Percentiles rank a stretch among this genome's conserved stretches.
These are phyloP conservation scores for Daldinia caldariorum DNA, from an alignment of 495 filamentous ascomycete species.

Conservation along the genomic window DNA sequence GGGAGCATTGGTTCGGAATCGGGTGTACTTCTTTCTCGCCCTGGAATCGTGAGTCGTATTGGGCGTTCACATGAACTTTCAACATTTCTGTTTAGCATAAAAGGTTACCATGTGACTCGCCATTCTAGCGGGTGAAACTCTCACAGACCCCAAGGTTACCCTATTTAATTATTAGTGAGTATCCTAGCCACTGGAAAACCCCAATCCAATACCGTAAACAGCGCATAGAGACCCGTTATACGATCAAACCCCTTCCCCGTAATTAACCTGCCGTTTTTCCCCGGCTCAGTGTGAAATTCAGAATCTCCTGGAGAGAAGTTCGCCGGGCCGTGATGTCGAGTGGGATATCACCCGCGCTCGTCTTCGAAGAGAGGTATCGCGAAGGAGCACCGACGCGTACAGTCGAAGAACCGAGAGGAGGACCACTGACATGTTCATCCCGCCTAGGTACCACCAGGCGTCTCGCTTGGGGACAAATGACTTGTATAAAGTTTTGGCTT, in stretches of 20 bases:
- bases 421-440: not conserved
- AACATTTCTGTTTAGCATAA: not conserved
- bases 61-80: not conserved
- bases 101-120: not conserved
- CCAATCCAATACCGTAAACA: conserved; percentile 1
- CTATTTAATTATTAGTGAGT: not conserved
- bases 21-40: not conserved
- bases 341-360: not conserved
- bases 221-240: not conserved
- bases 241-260: conserved; percentile 1
- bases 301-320: conserved; percentile 5
- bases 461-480: too few relatives aligned
- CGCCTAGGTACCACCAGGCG: too few relatives aligned
- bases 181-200: not conserved
- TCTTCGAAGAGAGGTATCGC: not conserved
- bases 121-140: not conserved
- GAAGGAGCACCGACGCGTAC: not conserved
- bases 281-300: not conserved
- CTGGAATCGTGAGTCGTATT: not conserved
- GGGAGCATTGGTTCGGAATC: too few relatives aligned
- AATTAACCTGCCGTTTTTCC: not conserved
- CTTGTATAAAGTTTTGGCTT: too few relatives aligned
- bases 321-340: not conserved
- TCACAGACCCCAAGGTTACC: not conserved
- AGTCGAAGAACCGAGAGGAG: conserved; percentile 1